Evolutionary conservation across 1,284 basidiomycete species (phyloP).

Genomic region (Ganoderma boninense): DNA sequence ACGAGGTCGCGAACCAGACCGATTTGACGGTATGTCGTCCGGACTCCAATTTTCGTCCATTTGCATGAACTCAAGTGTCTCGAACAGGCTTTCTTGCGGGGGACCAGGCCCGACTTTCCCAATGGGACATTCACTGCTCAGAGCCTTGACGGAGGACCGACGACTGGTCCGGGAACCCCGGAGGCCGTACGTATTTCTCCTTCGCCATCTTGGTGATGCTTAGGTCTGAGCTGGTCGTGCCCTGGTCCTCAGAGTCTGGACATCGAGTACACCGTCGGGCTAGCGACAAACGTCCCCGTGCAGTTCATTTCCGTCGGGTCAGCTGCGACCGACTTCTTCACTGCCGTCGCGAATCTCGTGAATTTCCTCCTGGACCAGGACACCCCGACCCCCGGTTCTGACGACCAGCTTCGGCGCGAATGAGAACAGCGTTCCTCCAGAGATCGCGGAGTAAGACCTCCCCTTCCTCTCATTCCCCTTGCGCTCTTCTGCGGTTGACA

Average conservation of each 20-base stretch:
- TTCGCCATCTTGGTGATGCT: too few species aligned
- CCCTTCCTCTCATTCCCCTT: neutral
- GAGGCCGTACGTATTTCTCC: conserved; percentile 15
- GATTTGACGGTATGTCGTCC: conserved; percentile 49
- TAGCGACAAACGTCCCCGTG: conserved; percentile 56
- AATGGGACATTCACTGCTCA: neutral
- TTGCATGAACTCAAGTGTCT: neutral
- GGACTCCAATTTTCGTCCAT: neutral
- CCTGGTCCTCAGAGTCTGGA: conserved; percentile 53
- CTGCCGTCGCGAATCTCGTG: conserved; percentile 39
- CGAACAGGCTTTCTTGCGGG: neutral
- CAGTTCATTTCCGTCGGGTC: conserved; percentile 27
- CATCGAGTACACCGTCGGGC: conserved; percentile 67
- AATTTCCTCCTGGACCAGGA: conserved; percentile 38
- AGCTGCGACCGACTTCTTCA: conserved; percentile 26
- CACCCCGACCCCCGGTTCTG: conserved; percentile 41
- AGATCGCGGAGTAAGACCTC: conserved; percentile 59
- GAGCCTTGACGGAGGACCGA: conserved; percentile 1
- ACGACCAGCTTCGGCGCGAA: conserved; percentile 61
- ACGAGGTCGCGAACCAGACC: conserved; percentile 56
- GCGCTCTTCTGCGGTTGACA: neutral
- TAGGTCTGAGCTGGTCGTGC: too few species aligned
- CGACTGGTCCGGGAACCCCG: conserved; percentile 1
- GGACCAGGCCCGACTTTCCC: neutral
- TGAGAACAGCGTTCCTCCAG: conserved; percentile 48